Percentiles rank a stretch among this genome's conserved stretches.
Conservation (phyloP, 2,329 filamentous ascomycete species). For the Fusarium verrucosum region DNA sequence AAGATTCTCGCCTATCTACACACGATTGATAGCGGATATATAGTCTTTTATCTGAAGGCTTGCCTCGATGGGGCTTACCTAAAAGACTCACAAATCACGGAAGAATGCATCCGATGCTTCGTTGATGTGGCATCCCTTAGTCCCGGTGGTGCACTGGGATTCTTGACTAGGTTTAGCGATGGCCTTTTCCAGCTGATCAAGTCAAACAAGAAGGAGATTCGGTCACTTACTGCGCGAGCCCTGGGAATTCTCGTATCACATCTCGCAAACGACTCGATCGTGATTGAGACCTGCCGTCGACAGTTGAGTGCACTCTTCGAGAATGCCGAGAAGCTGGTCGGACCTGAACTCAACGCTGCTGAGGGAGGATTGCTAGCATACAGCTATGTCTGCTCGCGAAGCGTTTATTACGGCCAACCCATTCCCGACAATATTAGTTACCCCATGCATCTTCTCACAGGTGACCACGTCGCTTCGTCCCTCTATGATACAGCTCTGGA, state of each 20-base stretch:
- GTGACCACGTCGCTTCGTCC: slow-evolving; percentile 46
- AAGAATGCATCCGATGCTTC: slow-evolving; percentile 62
- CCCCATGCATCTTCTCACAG: slow-evolving; percentile 48
- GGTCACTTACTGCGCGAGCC: slow-evolving; percentile 72
- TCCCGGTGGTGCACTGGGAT: slow-evolving; percentile 61
- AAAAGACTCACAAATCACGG: slow-evolving; percentile 53
- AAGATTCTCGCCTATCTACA: slow-evolving; percentile 65
- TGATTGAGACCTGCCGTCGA: slow-evolving; percentile 39
- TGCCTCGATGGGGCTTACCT: slow-evolving; percentile 66
- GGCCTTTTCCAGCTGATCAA: slow-evolving; percentile 68
- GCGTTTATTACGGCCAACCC: slow-evolving; percentile 54
- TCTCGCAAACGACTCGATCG: slow-evolving; percentile 53
- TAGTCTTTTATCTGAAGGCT: slow-evolving; percentile 60
- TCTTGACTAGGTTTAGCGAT: slow-evolving; percentile 58
- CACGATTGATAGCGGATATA: slow-evolving; percentile 49
- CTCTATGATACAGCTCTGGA: slow-evolving; percentile 58
- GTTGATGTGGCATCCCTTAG: slow-evolving; percentile 62
- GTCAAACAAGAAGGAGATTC: slow-evolving; percentile 76
- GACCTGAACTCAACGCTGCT: slow-evolving; percentile 55
- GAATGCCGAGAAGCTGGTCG: slow-evolving; percentile 54
- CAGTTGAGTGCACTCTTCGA: slow-evolving; percentile 56
- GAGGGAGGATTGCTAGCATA: slow-evolving; percentile 60
- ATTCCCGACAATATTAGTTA: slow-evolving; percentile 44
- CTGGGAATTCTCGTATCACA: slow-evolving; percentile 83
- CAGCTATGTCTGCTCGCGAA: slow-evolving; percentile 56